These are phyloP conservation scores for Schizosaccharomyces osmophilus DNA, from an alignment of 805 yeast species.

Conservation along the genomic window DNA sequence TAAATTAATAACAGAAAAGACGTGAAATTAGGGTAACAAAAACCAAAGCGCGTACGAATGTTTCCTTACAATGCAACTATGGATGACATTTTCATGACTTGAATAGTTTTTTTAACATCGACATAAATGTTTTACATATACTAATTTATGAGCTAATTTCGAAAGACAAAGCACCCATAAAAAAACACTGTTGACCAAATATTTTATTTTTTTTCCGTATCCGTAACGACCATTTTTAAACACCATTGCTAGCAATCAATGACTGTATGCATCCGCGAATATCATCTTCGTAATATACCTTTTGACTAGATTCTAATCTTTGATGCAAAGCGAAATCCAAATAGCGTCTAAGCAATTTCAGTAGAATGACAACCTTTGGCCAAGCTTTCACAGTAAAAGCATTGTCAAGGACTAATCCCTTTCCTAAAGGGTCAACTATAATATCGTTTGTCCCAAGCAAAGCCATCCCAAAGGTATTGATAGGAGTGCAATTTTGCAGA, in stretches of 20 bases:
- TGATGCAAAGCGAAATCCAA: neutral
- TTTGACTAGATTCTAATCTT: neutral
- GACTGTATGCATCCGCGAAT: neutral
- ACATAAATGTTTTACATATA: too few species aligned
- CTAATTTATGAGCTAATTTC: too few species aligned
- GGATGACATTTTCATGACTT: too few species aligned
- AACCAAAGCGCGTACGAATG: too few species aligned
- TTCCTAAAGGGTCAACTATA: conserved; percentile 32
- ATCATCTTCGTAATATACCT: neutral
- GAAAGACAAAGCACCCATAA: too few species aligned
- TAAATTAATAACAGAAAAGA: too few species aligned
- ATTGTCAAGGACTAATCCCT: conserved; percentile 57
- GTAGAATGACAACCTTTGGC: conserved; percentile 48
- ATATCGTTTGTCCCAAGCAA: conserved; percentile 49
- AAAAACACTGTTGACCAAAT: too few species aligned
- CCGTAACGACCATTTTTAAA: neutral
- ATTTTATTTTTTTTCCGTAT: too few species aligned
- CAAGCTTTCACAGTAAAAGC: conserved; percentile 83
- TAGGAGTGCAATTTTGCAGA: conserved; percentile 57
- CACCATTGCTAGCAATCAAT: neutral
- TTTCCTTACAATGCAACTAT: too few species aligned
- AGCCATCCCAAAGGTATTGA: conserved; percentile 43
- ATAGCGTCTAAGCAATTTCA: neutral
- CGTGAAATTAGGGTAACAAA: too few species aligned
- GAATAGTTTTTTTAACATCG: too few species aligned